Evolutionary conservation across 805 yeast genomes (phyloP), one percentile per base, ranked within the genome.

Genomic region (Wickerhamomyces canadensis): DNA sequence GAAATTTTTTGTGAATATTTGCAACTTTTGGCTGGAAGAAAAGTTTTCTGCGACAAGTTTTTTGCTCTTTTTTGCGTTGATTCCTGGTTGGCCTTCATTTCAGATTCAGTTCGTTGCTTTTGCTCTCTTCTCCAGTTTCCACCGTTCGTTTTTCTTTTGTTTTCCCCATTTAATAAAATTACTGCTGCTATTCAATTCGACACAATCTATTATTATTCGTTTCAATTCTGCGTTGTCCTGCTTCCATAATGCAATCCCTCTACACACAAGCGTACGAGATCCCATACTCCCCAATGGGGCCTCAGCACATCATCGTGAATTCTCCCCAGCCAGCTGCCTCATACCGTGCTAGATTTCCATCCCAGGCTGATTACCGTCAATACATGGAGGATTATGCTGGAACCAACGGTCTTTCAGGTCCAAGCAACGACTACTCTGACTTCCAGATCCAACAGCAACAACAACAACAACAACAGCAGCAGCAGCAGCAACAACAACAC

Each of bases 251-350:
- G 57, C 55, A 51, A 39, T 51, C 54, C 16, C 24, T 49, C 11
- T 53, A 53, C 40, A 5, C 32, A 5, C 32, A 29, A n/a, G 40
- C 45, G 11, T 51, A 49, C 33, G 57, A 54, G 11, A 27, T 49
- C 23, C 40, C 52, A 18, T 54, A 47, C 35, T 39, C 50, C 2
- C 50, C 51, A 6, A 27, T 54, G 35, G 45, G 49, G 3, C 52
- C 55, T 5, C 58, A 54, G 36, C 55, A 51, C 32, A 31, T 52
- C 29, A 32, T 52, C 12, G 43, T 54, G 22, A 42, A 40, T 29
- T 48, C 57, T 1, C 55, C 55, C 4, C 50, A 45, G 27, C 19
- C 21, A 4, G 13, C 33, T n/a, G n/a, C 33, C 4, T 18, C 19
- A 25, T n/a, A 16, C 19, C 31, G 19, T 15, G 42, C 33, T 5